Evolutionary conservation across 106 monocot genomes (phyloP).

Genomic region (Amphibolis antarctica): DNA sequence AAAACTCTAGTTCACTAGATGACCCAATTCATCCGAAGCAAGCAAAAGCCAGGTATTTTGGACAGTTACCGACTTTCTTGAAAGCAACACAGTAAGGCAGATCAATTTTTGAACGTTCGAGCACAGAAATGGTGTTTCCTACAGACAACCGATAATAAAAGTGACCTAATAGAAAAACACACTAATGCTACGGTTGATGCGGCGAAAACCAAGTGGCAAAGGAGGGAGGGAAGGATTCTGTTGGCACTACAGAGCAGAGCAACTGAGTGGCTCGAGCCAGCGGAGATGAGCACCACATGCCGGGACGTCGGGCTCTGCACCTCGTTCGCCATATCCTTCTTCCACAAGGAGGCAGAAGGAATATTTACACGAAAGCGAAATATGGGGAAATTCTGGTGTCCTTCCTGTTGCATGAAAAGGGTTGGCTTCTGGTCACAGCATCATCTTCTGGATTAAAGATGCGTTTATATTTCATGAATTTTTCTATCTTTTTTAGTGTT

Average conservation of each 20-base stretch:
- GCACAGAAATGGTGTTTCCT: too few relatives aligned
- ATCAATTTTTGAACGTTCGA: not conserved
- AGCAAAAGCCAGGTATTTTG: not conserved
- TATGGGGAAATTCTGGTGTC: too few relatives aligned
- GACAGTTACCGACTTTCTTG: not conserved
- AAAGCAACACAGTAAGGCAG: not conserved
- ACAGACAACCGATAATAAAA: not conserved
- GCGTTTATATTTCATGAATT: too few relatives aligned
- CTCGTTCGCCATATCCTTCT: not conserved
- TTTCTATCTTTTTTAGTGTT: too few relatives aligned
- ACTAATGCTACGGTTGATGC: not conserved
- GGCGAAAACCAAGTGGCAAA: not conserved
- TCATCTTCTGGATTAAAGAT: too few relatives aligned
- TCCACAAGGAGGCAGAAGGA: not conserved
- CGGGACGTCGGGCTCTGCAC: slow-evolving; percentile 9
- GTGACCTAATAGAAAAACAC: not conserved
- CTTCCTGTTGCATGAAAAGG: too few relatives aligned
- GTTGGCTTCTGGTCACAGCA: too few relatives aligned
- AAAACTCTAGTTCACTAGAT: too few relatives aligned
- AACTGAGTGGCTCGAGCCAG: slow-evolving; percentile 88
- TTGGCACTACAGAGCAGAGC: slow-evolving; percentile 60
- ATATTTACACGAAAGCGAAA: too few relatives aligned
- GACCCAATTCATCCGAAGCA: too few relatives aligned
- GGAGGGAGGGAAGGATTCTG: not conserved
- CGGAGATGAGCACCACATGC: slow-evolving; percentile 61